These are phyloP conservation scores for Torrubiella hemipterigena DNA, from an alignment of 2,329 filamentous ascomycete species.

Conservation along the genomic window DNA sequence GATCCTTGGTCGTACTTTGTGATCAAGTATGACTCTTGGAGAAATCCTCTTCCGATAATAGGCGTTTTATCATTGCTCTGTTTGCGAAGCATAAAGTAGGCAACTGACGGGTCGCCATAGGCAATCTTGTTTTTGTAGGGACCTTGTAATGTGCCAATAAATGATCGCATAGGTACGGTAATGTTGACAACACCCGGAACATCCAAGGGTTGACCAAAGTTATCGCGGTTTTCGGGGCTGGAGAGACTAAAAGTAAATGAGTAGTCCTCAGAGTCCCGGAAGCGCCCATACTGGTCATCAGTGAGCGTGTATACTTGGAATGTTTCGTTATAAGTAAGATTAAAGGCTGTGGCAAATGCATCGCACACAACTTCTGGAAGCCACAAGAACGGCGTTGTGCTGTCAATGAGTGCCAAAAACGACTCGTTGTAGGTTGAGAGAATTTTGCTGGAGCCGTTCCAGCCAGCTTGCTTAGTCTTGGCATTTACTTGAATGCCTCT, in stretches of 20 bases:
- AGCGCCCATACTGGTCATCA: conserved; percentile 40
- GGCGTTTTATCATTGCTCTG: conserved; percentile 39
- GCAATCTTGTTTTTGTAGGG: conserved; percentile 32
- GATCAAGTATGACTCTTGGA: conserved; percentile 56
- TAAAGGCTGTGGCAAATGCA: conserved; percentile 50
- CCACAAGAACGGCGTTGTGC: conserved; percentile 52
- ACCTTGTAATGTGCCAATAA: conserved; percentile 36
- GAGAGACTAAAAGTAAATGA: conserved; percentile 46
- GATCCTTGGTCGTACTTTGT: conserved; percentile 40
- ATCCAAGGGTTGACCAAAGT: conserved; percentile 36
- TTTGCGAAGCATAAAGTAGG: conserved; percentile 56
- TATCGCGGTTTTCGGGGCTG: conserved; percentile 39
- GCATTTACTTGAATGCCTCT: conserved; percentile 37
- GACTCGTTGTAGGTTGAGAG: conserved; percentile 34
- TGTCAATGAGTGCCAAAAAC: conserved; percentile 46
- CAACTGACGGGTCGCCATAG: conserved; percentile 31
- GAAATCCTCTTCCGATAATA: conserved; percentile 54
- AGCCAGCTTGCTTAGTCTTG: conserved; percentile 18
- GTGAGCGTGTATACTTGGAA: conserved; percentile 54
- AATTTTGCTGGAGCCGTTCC: conserved; percentile 23
- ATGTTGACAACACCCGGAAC: conserved; percentile 43
- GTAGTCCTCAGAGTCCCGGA: conserved; percentile 28
- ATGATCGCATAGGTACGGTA: conserved; percentile 38
- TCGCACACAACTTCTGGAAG: conserved; percentile 49
- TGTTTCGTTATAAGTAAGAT: conserved; percentile 51